phyloP scores from a whole-genome alignment of 2,329 filamentous ascomycete species.

The Escovopsis weberi region DNA sequence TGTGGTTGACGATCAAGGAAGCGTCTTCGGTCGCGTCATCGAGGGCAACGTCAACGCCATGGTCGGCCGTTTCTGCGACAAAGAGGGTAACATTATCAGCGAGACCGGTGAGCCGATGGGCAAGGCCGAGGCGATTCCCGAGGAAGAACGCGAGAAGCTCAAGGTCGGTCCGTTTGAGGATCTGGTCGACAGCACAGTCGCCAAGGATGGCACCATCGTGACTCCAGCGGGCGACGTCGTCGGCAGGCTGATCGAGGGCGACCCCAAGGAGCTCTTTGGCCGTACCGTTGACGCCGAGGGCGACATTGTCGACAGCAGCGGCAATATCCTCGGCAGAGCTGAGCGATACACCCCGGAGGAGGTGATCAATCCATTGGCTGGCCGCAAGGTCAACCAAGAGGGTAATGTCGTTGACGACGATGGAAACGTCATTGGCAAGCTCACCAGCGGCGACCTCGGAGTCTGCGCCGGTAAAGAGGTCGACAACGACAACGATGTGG shows the following conservation, averaged over 20 bases:
- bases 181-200: conserved; percentile 47
- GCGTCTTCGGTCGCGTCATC: conserved; percentile 49
- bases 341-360: conserved; percentile 45
- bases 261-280: conserved; percentile 57
- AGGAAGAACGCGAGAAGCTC: conserved; percentile 46
- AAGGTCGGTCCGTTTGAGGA: conserved; percentile 58
- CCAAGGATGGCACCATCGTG: conserved; percentile 54
- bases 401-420: conserved; percentile 44
- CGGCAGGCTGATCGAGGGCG: conserved; percentile 55
- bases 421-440: conserved; percentile 48
- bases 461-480: conserved; percentile 54
- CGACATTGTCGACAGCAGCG: conserved; percentile 66
- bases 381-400: conserved; percentile 41
- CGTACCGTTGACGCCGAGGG: conserved; percentile 68
- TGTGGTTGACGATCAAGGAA: conserved; percentile 37
- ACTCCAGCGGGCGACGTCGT: conserved; percentile 55
- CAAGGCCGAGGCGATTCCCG: conserved; percentile 50
- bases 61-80: conserved; percentile 55
- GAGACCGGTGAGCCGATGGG: conserved; percentile 59
- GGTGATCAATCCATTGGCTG: conserved; percentile 37
- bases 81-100: conserved; percentile 56
- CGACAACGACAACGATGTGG: conserved; percentile 56
- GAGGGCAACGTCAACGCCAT: conserved; percentile 52
- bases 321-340: conserved; percentile 41
- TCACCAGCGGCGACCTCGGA: conserved; percentile 51